A percentile compares a stretch with the other conserved stretches of the same genome.
These are phyloP conservation scores for Macrophomina tecta DNA, from an alignment of 2,329 filamentous ascomycete genomes.

Conservation along the genomic window DNA sequence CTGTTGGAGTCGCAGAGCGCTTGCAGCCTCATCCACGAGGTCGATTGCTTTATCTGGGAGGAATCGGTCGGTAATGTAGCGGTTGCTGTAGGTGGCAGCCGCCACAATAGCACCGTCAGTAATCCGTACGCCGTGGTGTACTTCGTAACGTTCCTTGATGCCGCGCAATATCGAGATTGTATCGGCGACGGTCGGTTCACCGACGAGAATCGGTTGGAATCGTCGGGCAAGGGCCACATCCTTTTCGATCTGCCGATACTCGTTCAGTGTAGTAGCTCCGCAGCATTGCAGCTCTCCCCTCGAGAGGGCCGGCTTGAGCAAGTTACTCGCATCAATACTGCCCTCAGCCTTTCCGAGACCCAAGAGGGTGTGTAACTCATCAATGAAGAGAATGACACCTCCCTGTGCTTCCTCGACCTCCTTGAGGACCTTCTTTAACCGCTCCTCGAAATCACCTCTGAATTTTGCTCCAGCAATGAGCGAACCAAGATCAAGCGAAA, in stretches of 20 bases:
- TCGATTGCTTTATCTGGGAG: constrained; percentile 97
- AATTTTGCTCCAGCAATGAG: constrained; percentile 97
- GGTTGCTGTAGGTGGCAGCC: constrained; percentile 88
- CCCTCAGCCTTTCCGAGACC: constrained; percentile 95
- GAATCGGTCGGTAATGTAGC: constrained; percentile 96
- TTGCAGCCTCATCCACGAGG: constrained; percentile 93
- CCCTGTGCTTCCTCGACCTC: constrained; percentile 91
- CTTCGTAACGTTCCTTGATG: constrained; percentile 97
- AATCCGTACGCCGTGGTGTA: constrained; percentile 95
- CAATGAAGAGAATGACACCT: constrained; percentile 91
- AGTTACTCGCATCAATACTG: constrained; percentile 93
- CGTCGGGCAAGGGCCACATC: constrained; percentile 90
- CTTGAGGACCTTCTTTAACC: constrained; percentile 86
- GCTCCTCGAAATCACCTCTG: constrained; percentile 93
- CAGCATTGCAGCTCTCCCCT: constrained; percentile 94
- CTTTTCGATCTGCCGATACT: constrained; percentile 94
- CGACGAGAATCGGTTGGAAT: constrained; percentile 94
- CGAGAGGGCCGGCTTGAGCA: constrained; percentile 91
- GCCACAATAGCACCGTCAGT: constrained; percentile 91
- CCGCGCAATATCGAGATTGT: constrained; percentile 94
- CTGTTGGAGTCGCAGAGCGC: constrained; percentile 86
- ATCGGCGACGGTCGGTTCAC: constrained; percentile 86
- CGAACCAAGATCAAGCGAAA: constrained; percentile 85
- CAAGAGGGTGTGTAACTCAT: constrained; percentile 89
- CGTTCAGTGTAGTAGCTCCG: constrained; percentile 89